These are phyloP conservation scores for Cornus florida DNA, from an alignment of 148 eudicot species.

Conservation along the genomic window DNA sequence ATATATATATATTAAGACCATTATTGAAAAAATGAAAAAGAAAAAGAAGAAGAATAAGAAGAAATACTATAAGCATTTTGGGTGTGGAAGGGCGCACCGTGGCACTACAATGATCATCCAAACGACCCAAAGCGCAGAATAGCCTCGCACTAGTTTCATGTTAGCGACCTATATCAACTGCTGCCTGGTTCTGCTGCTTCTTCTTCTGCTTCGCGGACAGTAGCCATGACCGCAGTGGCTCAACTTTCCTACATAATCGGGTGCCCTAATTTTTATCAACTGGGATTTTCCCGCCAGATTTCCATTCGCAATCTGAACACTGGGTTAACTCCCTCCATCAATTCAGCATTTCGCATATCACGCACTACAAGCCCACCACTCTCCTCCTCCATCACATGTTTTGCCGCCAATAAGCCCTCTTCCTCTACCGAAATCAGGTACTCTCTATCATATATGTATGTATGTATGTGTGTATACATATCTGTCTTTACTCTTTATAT, in stretches of 20 bases:
- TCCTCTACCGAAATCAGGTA: conserved; percentile 59
- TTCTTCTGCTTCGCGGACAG: background rate
- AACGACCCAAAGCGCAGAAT: background rate
- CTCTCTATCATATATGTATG: background rate
- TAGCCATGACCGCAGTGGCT: conserved; percentile 29
- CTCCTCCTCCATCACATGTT: conserved; percentile 41
- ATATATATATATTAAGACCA: no score
- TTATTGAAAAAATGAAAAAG: no score
- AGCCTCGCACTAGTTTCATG: background rate
- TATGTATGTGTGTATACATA: background rate
- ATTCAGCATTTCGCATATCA: background rate
- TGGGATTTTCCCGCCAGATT: conserved; percentile 24
- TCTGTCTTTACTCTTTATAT: background rate
- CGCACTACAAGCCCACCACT: conserved; percentile 1
- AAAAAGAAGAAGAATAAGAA: no score
- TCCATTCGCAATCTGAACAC: background rate
- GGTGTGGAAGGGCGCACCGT: conserved; percentile 12
- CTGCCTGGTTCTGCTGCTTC: background rate
- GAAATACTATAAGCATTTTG: no score
- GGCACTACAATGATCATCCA: conserved; percentile 19
- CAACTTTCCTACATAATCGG: conserved; percentile 14
- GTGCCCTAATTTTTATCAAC: conserved; percentile 15
- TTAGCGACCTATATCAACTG: background rate
- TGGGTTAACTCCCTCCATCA: background rate
- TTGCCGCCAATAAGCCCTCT: conserved; percentile 56